Evolutionary conservation across 257 asterid species (phyloP).

Genomic region (Solanum lycopersicoides): DNA sequence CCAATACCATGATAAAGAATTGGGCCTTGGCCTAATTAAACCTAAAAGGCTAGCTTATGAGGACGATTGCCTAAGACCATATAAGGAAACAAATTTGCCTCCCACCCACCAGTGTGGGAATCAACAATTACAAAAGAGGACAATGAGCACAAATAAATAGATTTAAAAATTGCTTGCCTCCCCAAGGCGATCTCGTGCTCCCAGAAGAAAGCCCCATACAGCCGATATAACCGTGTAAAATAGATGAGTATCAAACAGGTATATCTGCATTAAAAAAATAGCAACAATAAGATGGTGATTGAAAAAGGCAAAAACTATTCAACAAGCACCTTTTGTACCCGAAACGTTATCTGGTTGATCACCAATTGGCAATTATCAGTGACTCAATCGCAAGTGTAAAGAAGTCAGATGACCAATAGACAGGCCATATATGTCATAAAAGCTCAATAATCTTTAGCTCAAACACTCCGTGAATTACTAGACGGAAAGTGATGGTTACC

Average conservation of each 20-base stretch:
- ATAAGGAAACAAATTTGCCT: neutral
- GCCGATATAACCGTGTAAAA: slow-evolving; percentile 92
- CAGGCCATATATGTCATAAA: neutral
- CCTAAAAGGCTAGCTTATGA: neutral
- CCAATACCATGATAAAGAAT: neutral
- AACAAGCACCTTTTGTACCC: neutral
- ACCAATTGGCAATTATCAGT: neutral
- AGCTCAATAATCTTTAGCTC: neutral
- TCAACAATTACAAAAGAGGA: neutral
- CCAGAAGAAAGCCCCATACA: slow-evolving; percentile 81
- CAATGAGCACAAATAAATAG: neutral
- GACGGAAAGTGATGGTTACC: neutral
- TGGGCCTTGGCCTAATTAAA: neutral
- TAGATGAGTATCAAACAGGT: slow-evolving; percentile 77
- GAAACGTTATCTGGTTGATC: neutral
- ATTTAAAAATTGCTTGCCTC: slow-evolving; percentile 39
- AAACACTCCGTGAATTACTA: neutral
- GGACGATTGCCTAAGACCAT: neutral
- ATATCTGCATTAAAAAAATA: slow-evolving; percentile 47
- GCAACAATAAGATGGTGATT: neutral
- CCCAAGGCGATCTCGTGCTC: slow-evolving; percentile 97
- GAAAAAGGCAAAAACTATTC: neutral
- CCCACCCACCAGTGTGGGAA: neutral
- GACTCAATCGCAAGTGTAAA: neutral
- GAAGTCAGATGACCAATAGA: neutral